phyloP scores from a whole-genome alignment of 2,329 filamentous ascomycete species.

The Penicillium digitatum region DNA sequence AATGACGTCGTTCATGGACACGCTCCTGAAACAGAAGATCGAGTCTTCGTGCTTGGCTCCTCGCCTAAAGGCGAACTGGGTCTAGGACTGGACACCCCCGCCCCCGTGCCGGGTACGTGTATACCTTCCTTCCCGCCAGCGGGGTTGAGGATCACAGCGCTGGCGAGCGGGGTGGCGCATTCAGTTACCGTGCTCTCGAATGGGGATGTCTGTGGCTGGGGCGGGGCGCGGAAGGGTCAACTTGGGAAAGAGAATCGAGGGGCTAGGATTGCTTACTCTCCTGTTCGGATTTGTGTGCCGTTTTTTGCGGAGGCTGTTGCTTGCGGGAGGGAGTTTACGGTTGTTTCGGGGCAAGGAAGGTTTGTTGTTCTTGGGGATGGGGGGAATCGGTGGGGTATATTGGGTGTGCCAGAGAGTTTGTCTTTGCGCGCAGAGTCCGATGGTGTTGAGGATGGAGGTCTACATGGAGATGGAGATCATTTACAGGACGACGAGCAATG shows the following conservation, averaged over 20 bases:
- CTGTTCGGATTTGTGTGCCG: slow-evolving; percentile 56
- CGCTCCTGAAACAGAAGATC: slow-evolving; percentile 15
- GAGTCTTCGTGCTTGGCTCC: slow-evolving; percentile 61
- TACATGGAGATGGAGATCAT: not conserved
- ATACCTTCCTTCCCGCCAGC: slow-evolving; percentile 63
- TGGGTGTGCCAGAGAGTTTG: slow-evolving; percentile 48
- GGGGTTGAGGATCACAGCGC: slow-evolving; percentile 55
- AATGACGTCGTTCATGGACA: not conserved
- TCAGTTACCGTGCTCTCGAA: slow-evolving; percentile 67
- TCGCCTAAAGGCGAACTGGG: slow-evolving; percentile 71
- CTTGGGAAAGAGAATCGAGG: slow-evolving; percentile 57
- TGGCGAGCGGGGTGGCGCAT: slow-evolving; percentile 75
- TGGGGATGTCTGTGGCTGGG: slow-evolving; percentile 83
- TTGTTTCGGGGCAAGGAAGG: slow-evolving; percentile 59
- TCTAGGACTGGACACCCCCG: slow-evolving; percentile 43
- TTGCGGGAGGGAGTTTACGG: slow-evolving; percentile 84
- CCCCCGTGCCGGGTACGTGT: slow-evolving; percentile 32
- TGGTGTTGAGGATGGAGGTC: not conserved
- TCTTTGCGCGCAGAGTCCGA: not conserved
- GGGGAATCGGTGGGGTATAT: slow-evolving; percentile 63
- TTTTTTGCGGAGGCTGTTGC: slow-evolving; percentile 66
- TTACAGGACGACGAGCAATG: slow-evolving; percentile 17
- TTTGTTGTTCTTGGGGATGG: slow-evolving; percentile 65
- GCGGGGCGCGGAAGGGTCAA: slow-evolving; percentile 79
- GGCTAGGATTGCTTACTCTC: slow-evolving; percentile 52